A percentile compares a stretch with the other conserved stretches of the same genome.
Conservation (phyloP, 352 stramenopile genomes). For the Elongisporangium anandrum region DNA sequence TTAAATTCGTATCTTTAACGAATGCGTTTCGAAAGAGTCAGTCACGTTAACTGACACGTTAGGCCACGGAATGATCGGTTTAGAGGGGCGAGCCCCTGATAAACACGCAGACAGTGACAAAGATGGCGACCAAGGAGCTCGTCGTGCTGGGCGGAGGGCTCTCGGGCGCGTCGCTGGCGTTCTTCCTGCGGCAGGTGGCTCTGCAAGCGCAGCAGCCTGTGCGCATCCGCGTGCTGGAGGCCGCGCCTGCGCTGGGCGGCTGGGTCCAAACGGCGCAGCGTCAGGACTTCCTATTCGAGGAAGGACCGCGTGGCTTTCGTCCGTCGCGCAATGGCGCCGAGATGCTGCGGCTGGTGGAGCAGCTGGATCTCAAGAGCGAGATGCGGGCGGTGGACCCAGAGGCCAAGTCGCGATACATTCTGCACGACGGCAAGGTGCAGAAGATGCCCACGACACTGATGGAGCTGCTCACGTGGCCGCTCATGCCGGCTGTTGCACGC, state of each 20-base stretch:
- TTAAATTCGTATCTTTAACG: too few relatives aligned
- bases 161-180: constrained; percentile 72
- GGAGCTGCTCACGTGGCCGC: constrained; percentile 61
- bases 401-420: constrained; percentile 70
- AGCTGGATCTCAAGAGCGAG: constrained; percentile 58
- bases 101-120: not conserved
- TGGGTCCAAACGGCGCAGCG: constrained; percentile 63
- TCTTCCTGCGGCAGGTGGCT: constrained; percentile 56
- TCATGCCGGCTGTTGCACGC: constrained; percentile 44
- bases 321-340: constrained; percentile 81
- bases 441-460: constrained; percentile 56
- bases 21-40: too few relatives aligned
- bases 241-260: constrained; percentile 37
- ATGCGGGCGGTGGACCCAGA: constrained; percentile 60
- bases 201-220: constrained; percentile 22
- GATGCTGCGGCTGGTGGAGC: constrained; percentile 80
- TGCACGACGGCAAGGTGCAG: constrained; percentile 68
- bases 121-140: constrained; percentile 32
- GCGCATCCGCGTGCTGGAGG: constrained; percentile 73
- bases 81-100: not conserved
- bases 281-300: constrained; percentile 77
- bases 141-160: constrained; percentile 83
- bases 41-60: too few relatives aligned
- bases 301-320: constrained; percentile 78
- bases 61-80: not conserved